A percentile compares a stretch with the other conserved stretches of the same genome.
These are phyloP conservation scores for Atkinsonella texensis DNA, from an alignment of 2,329 filamentous ascomycete species.

Conservation along the genomic window DNA sequence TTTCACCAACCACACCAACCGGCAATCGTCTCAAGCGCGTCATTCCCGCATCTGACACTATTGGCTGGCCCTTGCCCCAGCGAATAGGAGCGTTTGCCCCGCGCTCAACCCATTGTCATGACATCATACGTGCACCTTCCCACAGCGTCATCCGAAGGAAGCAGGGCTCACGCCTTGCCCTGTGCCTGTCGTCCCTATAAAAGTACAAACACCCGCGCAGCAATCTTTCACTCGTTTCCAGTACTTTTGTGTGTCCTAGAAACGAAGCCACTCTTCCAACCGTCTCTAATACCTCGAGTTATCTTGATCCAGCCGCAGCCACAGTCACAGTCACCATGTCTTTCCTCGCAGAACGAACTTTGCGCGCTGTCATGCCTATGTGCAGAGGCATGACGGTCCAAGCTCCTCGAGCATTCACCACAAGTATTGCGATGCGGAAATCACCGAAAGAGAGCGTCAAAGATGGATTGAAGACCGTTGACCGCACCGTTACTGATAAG, in stretches of 20 bases:
- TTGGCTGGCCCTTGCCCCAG: not conserved
- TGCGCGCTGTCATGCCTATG: conserved; percentile 30
- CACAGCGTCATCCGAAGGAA: not conserved
- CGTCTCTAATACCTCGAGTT: not conserved
- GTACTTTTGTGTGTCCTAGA: not conserved
- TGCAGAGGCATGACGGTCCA: conserved; percentile 26
- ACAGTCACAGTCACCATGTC: conserved; percentile 30
- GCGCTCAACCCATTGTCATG: conserved; percentile 6
- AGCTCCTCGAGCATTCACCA: conserved; percentile 38
- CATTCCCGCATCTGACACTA: not conserved
- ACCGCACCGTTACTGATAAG: conserved; percentile 48
- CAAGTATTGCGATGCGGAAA: conserved; percentile 32
- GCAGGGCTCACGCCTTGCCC: too few species aligned
- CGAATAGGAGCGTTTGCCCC: conserved; percentile 9
- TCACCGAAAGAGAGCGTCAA: conserved; percentile 42
- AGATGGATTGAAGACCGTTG: conserved; percentile 46
- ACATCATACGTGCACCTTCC: conserved; percentile 4
- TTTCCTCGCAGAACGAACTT: conserved; percentile 34
- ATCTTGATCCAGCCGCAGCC: not conserved
- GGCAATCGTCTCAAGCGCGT: not conserved
- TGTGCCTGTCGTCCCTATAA: not conserved
- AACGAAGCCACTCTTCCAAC: not conserved
- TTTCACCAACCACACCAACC: not conserved
- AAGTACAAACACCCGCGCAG: too few species aligned
- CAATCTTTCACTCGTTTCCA: not conserved